These are phyloP conservation scores for Ceratorhiza oryzae-sativae DNA, from an alignment of 1,284 basidiomycete genomes.

Conservation along the genomic window DNA sequence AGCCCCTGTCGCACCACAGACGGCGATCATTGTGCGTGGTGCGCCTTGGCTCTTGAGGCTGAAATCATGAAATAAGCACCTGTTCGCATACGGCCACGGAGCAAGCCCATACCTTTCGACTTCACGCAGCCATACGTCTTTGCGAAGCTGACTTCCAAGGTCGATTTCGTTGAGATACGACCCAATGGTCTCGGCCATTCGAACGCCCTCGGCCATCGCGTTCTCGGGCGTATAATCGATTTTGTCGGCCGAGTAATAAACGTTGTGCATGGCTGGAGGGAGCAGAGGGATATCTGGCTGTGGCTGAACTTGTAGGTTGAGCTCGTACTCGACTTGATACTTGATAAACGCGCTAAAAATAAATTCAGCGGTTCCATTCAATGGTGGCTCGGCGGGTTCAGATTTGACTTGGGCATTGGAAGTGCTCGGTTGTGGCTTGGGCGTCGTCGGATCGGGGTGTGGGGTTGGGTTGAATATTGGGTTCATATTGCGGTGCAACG, in stretches of 20 bases:
- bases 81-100: background rate
- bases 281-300: slow-evolving; percentile 54
- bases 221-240: slow-evolving; percentile 60
- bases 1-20: slow-evolving; percentile 68
- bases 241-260: slow-evolving; percentile 50
- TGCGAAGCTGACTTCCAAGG: slow-evolving; percentile 61
- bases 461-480: too few relatives aligned
- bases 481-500: too few relatives aligned
- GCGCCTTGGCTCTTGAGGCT: slow-evolving; percentile 60
- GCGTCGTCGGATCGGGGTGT: too few relatives aligned
- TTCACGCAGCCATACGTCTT: slow-evolving; percentile 67
- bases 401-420: background rate
- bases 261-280: slow-evolving; percentile 45
- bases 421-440: too few relatives aligned
- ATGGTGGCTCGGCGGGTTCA: background rate
- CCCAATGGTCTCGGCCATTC: slow-evolving; percentile 61
- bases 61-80: slow-evolving; percentile 12
- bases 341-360: too few relatives aligned
- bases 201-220: slow-evolving; percentile 59
- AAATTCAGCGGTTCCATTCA: background rate
- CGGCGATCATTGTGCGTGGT: slow-evolving; percentile 65
- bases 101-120: slow-evolving; percentile 55
- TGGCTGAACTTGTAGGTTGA: slow-evolving; percentile 50
- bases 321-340: background rate
- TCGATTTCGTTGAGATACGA: slow-evolving; percentile 56